A percentile compares a stretch with the other conserved stretches of the same genome.
phyloP scores from a whole-genome alignment of 352 stramenopile genomes.

The Pythium volutum region DNA sequence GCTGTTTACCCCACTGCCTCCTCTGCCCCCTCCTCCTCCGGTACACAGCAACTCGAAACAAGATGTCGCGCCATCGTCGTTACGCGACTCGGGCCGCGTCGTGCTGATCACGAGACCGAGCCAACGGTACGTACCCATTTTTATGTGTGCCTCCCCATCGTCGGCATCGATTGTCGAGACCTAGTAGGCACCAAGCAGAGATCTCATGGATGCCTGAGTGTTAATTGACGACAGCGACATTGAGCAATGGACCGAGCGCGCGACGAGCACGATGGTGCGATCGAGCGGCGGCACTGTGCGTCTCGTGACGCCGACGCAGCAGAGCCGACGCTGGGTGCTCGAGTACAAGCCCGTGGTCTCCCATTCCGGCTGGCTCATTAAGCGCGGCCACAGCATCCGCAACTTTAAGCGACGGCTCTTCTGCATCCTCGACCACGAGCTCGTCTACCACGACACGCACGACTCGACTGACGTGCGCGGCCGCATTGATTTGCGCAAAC shows the following conservation, averaged over 20 bases:
- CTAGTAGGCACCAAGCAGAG: background rate
- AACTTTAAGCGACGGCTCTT: conserved; percentile 87
- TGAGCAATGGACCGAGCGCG: conserved; percentile 76
- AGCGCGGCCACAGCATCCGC: conserved; percentile 68
- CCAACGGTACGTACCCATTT: conserved; percentile 37
- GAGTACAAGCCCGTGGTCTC: conserved; percentile 82
- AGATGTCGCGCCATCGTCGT: background rate
- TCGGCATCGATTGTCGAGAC: background rate
- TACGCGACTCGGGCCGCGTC: conserved; percentile 38
- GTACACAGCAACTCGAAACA: background rate
- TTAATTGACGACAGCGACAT: conserved; percentile 67
- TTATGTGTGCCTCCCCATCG: background rate
- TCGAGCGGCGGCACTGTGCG: conserved; percentile 45
- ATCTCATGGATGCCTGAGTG: too few species aligned
- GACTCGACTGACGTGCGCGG: conserved; percentile 74
- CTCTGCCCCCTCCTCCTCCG: background rate
- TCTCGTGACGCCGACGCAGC: conserved; percentile 42
- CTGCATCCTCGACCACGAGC: conserved; percentile 81
- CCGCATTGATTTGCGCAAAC: conserved; percentile 63
- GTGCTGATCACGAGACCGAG: conserved; percentile 74
- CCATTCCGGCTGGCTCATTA: conserved; percentile 87
- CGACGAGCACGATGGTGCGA: conserved; percentile 71
- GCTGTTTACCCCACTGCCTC: background rate
- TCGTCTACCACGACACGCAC: conserved; percentile 84
- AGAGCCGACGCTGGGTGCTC: conserved; percentile 66